Conservation (phyloP, 495 filamentous ascomycete genomes). For the Hyphodiscus hymeniophilus region DNA sequence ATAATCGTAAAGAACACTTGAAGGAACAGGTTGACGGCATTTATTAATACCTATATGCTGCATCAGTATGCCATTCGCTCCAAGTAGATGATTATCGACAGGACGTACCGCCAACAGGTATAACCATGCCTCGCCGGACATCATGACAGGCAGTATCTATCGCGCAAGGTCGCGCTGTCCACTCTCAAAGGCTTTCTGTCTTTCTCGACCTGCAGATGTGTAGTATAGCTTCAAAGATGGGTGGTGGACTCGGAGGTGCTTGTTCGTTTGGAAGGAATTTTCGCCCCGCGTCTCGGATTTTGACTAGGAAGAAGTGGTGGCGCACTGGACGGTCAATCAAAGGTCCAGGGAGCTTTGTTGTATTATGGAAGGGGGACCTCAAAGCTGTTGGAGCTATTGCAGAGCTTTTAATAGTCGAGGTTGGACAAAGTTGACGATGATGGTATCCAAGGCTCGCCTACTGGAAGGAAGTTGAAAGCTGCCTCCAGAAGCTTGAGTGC, state of each 20-base stretch:
- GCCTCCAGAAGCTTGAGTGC: not conserved
- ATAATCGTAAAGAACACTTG: constrained; percentile 99
- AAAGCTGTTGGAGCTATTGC: not conserved
- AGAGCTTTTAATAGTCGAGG: not conserved
- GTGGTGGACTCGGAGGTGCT: not conserved
- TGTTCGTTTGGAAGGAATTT: not conserved
- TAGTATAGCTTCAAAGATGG: not conserved
- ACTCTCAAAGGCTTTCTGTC: not conserved
- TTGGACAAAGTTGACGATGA: not conserved
- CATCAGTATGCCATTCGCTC: too few species aligned
- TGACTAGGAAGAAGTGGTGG: too few species aligned
- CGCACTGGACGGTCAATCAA: not conserved
- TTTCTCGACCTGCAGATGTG: not conserved
- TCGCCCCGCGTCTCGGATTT: too few species aligned
- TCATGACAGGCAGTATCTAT: constrained; percentile 41
- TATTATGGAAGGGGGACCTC: not conserved
- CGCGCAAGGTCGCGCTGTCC: constrained; percentile 7
- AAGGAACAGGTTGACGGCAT: constrained; percentile 99
- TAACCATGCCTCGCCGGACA: constrained; percentile 99
- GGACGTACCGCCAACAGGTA: constrained; percentile 94
- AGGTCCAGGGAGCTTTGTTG: not conserved
- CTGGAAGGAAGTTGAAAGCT: too few species aligned
- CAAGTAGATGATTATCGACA: too few species aligned
- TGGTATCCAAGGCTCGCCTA: too few species aligned
- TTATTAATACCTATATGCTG: too few species aligned